A percentile compares a stretch with the other conserved stretches of the same genome.
phyloP scores from a whole-genome alignment of 306 rosid species.

The Vigna nakashimae region DNA sequence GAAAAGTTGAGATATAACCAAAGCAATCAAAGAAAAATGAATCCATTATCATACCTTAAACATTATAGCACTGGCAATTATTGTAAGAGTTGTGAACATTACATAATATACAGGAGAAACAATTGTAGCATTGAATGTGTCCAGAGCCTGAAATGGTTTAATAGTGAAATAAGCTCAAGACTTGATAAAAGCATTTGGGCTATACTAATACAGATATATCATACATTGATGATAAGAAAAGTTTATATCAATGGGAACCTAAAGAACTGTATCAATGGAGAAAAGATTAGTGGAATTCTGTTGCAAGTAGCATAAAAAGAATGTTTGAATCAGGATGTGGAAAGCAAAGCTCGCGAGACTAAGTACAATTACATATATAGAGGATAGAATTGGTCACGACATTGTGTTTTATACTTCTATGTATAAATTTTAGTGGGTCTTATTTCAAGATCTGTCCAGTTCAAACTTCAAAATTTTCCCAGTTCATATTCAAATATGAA shows the following conservation, averaged over 20 bases:
- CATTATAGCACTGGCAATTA: conserved; percentile 89
- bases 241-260: background rate
- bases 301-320: conserved; percentile 27
- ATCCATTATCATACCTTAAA: conserved; percentile 65
- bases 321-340: background rate
- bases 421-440: conserved; percentile 1
- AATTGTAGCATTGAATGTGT: conserved; percentile 80
- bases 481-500: background rate
- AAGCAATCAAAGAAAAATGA: conserved; percentile 30
- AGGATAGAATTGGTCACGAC: background rate
- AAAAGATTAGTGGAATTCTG: conserved; percentile 24
- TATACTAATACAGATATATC: background rate
- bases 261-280: conserved; percentile 19
- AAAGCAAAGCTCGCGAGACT: background rate
- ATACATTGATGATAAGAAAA: conserved; percentile 28
- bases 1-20: conserved; percentile 11
- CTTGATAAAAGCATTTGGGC: background rate
- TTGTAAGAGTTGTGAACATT: conserved; percentile 93
- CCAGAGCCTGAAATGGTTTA: conserved; percentile 74
- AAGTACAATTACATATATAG: background rate
- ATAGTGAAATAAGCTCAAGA: conserved; percentile 28
- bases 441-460: conserved; percentile 8
- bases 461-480: background rate
- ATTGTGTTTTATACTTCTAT: conserved; percentile 16
- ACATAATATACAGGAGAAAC: conserved; percentile 93